A percentile compares a stretch with the other conserved stretches of the same genome.
Conservation (phyloP, 805 yeast species). For the Yamadazyma kitorensis region DNA sequence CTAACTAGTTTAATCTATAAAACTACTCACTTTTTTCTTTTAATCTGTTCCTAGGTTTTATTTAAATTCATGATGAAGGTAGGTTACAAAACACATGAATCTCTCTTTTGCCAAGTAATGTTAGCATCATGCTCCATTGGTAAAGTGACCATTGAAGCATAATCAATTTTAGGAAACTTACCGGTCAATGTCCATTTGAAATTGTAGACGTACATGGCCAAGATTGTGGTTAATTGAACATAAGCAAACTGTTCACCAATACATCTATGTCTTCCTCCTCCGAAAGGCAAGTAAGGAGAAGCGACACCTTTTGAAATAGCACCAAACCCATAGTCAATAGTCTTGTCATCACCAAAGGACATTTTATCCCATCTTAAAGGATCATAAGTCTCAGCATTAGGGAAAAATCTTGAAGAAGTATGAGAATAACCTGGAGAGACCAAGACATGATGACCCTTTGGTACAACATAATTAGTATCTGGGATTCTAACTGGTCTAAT, state of each 20-base stretch:
- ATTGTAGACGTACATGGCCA: constrained; percentile 71
- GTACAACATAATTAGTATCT: constrained; percentile 74
- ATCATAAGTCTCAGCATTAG: constrained; percentile 65
- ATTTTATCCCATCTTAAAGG: constrained; percentile 79
- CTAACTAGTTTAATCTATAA: neutral
- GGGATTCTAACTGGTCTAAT: constrained; percentile 76
- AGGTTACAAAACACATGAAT: constrained; percentile 23
- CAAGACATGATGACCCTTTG: constrained; percentile 83
- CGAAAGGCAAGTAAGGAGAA: constrained; percentile 95
- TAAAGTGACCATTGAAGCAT: constrained; percentile 88
- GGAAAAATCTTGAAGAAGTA: constrained; percentile 75
- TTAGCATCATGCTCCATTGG: constrained; percentile 72
- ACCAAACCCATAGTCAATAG: constrained; percentile 95
- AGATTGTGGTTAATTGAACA: constrained; percentile 83
- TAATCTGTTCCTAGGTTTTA: too few species aligned
- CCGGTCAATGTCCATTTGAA: constrained; percentile 66
- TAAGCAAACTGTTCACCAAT: constrained; percentile 98
- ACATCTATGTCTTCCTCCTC: constrained; percentile 99
- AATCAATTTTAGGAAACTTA: constrained; percentile 66
- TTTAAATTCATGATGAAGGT: constrained; percentile 1
- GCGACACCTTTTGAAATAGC: constrained; percentile 93
- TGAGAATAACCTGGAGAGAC: constrained; percentile 93
- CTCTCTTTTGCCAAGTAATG: constrained; percentile 70
- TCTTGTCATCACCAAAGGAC: constrained; percentile 21
- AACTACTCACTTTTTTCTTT: neutral